Conservation (phyloP, 2,329 filamentous ascomycete genomes). For the Pezicula carpinea region DNA sequence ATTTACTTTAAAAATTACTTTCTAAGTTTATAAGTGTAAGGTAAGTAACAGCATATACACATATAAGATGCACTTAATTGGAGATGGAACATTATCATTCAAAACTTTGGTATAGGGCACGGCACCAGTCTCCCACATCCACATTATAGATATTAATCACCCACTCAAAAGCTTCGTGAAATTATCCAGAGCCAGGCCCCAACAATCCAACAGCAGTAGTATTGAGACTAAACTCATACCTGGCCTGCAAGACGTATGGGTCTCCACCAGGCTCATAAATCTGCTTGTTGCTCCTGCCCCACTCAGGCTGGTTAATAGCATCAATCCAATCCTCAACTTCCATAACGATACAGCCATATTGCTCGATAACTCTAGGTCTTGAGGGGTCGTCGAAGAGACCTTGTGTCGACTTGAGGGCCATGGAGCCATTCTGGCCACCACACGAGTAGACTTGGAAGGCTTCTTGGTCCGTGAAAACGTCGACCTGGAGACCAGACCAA, state of each 20-base stretch:
- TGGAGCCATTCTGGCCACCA: constrained; percentile 65
- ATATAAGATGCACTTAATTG: too few relatives aligned
- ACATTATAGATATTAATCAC: too few relatives aligned
- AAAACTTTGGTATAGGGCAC: too few relatives aligned
- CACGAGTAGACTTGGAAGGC: constrained; percentile 89
- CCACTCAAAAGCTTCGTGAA: too few relatives aligned
- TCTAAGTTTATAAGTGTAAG: too few relatives aligned
- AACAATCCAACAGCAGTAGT: constrained; percentile 15
- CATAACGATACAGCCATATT: constrained; percentile 84
- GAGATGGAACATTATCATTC: too few relatives aligned
- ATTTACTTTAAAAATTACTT: too few relatives aligned
- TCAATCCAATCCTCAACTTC: constrained; percentile 95
- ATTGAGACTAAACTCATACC: constrained; percentile 46
- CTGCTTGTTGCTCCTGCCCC: constrained; percentile 63
- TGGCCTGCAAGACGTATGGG: constrained; percentile 58
- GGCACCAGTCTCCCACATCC: too few relatives aligned
- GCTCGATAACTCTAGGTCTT: constrained; percentile 58
- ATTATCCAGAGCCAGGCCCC: constrained; percentile 14
- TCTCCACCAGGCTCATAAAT: constrained; percentile 54
- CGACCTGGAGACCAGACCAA: constrained; percentile 78
- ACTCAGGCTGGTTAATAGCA: constrained; percentile 86
- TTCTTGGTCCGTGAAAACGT: constrained; percentile 78
- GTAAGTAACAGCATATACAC: too few relatives aligned
- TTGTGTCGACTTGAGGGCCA: constrained; percentile 67
- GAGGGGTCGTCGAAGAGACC: constrained; percentile 50